Conservation (phyloP, 495 filamentous ascomycete genomes). For the Daldinia vernicosa region DNA sequence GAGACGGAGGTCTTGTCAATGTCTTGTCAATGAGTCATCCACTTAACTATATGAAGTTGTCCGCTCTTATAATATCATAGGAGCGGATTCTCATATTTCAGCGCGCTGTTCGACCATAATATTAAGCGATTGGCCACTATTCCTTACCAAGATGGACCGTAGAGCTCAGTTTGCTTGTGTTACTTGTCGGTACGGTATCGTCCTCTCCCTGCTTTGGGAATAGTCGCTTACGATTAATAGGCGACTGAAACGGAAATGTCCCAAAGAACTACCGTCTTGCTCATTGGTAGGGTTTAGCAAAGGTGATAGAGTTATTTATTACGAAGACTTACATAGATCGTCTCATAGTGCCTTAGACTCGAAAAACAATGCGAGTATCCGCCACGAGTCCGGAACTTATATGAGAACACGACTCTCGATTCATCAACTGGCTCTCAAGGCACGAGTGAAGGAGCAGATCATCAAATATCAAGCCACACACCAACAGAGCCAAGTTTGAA, state of each 20-base stretch:
- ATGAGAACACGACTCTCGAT: conserved; percentile 4
- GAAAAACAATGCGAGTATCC: conserved; percentile 50
- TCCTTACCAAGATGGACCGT: conserved; percentile 13
- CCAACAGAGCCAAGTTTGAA: not conserved
- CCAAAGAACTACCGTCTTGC: conserved; percentile 54
- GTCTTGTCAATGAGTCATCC: not conserved
- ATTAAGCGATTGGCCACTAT: not conserved
- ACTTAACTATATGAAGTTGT: not conserved
- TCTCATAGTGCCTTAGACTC: conserved; percentile 50
- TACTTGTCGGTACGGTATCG: conserved; percentile 28
- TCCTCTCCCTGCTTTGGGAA: not conserved
- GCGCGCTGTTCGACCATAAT: not conserved
- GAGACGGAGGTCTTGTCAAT: not conserved
- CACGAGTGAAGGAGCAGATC: conserved; percentile 18
- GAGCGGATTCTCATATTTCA: conserved; percentile 6
- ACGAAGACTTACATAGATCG: not conserved
- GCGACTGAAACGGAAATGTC: conserved; percentile 55
- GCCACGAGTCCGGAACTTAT: conserved; percentile 35
- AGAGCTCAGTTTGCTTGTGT: conserved; percentile 36
- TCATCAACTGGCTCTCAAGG: conserved; percentile 24
- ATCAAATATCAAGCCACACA: not conserved
- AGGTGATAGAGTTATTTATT: conserved; percentile 40
- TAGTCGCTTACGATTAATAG: conserved; percentile 15
- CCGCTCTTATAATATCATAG: conserved; percentile 9
- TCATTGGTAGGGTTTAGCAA: conserved; percentile 49